Evolutionary conservation across 306 rosid species (phyloP), one percentile per base, ranked within the genome.

Genomic region (Malus orientalis): DNA sequence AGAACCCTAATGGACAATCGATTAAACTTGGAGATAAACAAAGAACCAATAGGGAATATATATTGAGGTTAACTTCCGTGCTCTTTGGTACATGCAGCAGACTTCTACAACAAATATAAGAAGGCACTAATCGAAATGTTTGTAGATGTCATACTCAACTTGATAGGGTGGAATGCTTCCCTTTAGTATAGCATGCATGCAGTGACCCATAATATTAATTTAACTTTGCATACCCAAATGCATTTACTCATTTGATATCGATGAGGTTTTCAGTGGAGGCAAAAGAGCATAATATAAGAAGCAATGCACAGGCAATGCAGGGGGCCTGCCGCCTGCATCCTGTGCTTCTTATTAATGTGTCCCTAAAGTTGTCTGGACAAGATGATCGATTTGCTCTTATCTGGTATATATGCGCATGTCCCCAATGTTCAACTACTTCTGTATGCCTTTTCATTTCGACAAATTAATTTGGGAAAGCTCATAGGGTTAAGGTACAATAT

Each of bases 111-210:
- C 45, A 11, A 27, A 30, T 53, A 62, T 18, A 73, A 84, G 70
- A 38, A 73, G 79, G 81, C 87, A 80, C 87, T 67, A 40, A 71
- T 57, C 23, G 62, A 57, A 57, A 20, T 22, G 71, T 30, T 32
- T 73, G 80, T 64, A 72, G 16, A 40, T 49, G 45, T 77, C 76
- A 59, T 51, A 55, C 60, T 69, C 76, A 76, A 75, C 78, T 77
- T n/a, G 84, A 79, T 40, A 71, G 47, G 68, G 80, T 87, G 85
- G 96, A 86, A 74, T 88, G 96, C 88, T 85, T 88, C 88, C 54
- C 93, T 88, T 88, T 90, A 85, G 77, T 27, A 75, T 33, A 82
- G 76, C 96, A 87, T 15, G 27, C 15, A 27, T 6, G 72, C 29
- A 64, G 47, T 69, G 75, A 16, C 62, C 30, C 15, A 65, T 32